Base-by-base conservation (phyloP, 371 early-diverging fungal genomes). In the Umbelopsis sp. region DNA sequence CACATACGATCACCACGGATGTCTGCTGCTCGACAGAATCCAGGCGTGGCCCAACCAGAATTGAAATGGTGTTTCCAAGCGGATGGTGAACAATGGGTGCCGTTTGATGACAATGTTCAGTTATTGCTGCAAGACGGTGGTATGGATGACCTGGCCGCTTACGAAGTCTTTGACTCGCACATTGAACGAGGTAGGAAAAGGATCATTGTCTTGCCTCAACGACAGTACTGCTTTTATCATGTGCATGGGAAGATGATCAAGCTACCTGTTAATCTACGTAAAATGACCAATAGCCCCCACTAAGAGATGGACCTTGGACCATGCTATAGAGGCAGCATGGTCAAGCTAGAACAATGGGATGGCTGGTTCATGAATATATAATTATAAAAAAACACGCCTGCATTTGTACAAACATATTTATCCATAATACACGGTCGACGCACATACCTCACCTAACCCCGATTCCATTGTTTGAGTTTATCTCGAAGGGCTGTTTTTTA, bases 191-290 rank as follows among this genome's bases (percentile, higher is more conserved):
- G 57, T 25, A 24, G 57, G 10, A 57, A 57, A 32, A 57, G 35
- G 18, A 35, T 57, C 37, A 57, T 57, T 24, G 35, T 57, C 11
- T 18, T 57, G 9, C 57, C 57, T 7, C 57, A 35, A 7, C 57
- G 29, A 57, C 57, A 57, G 18, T 57, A 57, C 16, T 57, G 57
- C 9, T 57, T 57, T 29, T 57, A 57, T 57, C 57, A 35, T 3
- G 16, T 57, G 35, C 35, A 35, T n/a, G 57, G 57, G 1, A 24
- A 57, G 32, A 57, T 57, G 57, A 57, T 57, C 37, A 57, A 57
- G 32, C 5, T 57, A 6, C 57, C 57, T 35, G 14, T 57, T 12
- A 18, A 16, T 35, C 18, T 57, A 18, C 57, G 35, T 6, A 57
- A 57, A 18, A 57, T 57, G 35, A 35, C 57, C 29, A 48, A 7